Evolutionary conservation across 345 rosid genomes (phyloP), one percentile per base, ranked within the genome.

Genomic region (Rhodamnia rubescens): DNA sequence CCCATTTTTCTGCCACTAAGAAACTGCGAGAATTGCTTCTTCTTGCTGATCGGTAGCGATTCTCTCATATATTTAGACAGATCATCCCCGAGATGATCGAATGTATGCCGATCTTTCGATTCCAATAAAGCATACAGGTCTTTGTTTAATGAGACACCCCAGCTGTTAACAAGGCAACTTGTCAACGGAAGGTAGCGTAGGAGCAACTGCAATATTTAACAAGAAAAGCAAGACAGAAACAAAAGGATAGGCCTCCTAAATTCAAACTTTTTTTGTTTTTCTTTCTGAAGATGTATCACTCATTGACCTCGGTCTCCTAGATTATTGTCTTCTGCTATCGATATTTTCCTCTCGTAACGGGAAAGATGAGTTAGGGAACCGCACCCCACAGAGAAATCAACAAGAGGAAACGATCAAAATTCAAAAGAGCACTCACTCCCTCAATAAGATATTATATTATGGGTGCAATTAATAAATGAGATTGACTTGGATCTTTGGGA

Each of bases 381-480:
- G 90, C 64, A 87, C 84, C 87, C 91, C 90, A 88, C 89, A 87
- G 50, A 91, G 91, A 93, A 92, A 92, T 91, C 89, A 32, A 92
- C 98, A 95, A 95, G 94, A 86, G 84, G 96, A 93, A 95, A 93
- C 88, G 92, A 86, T 91, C 92, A 93, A 91, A 93, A 87, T 90
- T 84, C 89, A 92, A 94, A 92, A 75, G 52, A 50, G 59, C 53
- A 57, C 22, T 87, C 87, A 82, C 87, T 85, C 88, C 86, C 85
- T 81, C 59, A 86, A 88, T 55, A 59, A 47, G 44, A 7, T 82
- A 42, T 83, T 53, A 15, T 74, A 85, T 80, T 61, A 61, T 89
- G 82, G 87, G 86, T 14, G 83, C 85, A 90, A 84, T 89, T 86
- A 84, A 78, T 20, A 54, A 26, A 52, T 27, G 87, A 88, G 90